Evolutionary conservation across 257 asterid genomes (phyloP).

Genomic region (Nicotiana tomentosiformis): DNA sequence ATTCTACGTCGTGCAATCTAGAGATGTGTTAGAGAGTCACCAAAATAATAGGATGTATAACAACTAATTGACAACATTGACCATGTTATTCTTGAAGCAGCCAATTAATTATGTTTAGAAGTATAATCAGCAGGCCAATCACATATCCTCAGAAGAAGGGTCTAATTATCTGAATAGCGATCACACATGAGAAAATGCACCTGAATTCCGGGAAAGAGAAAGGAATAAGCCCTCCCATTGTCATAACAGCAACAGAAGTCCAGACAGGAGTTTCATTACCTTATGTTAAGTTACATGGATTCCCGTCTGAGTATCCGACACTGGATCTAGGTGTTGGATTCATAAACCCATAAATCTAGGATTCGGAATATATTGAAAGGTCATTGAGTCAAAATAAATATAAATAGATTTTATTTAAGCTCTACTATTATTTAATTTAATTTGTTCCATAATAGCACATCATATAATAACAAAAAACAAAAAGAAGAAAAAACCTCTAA

Average conservation of each 20-base stretch:
- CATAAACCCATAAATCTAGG: slow-evolving; percentile 2
- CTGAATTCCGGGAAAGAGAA: not conserved
- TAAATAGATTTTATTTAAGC: not conserved
- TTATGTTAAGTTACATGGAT: not conserved
- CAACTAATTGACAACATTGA: not conserved
- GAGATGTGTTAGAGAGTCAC: not conserved
- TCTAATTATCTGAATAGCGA: not conserved
- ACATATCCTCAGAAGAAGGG: not conserved
- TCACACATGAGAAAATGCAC: not conserved
- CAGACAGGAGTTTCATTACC: not conserved
- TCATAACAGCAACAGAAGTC: not conserved
- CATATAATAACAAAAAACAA: not conserved
- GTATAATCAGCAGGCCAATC: not conserved
- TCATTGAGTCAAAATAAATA: not conserved
- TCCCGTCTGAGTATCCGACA: not conserved
- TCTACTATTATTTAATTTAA: not conserved
- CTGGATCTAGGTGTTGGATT: not conserved
- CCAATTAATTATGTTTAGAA: not conserved
- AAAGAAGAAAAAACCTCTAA: not conserved
- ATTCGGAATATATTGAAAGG: not conserved
- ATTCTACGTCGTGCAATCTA: not conserved
- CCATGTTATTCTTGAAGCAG: not conserved
- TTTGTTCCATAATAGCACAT: not conserved
- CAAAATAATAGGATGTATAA: not conserved
- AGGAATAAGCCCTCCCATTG: not conserved